Conservation (phyloP, 129 eudicot species). For the Kitagawia praeruptora region DNA sequence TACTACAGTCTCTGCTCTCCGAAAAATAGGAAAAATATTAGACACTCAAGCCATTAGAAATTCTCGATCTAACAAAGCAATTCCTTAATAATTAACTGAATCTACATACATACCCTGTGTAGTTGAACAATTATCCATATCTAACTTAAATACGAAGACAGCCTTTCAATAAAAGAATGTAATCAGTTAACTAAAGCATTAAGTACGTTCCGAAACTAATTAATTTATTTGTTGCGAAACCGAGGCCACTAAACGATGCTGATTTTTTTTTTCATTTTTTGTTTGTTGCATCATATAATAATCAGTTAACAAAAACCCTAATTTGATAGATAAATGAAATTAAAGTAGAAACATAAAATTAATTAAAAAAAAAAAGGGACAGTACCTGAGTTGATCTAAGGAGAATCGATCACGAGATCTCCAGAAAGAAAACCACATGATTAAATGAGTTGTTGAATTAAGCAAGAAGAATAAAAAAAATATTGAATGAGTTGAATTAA, state of each 20-base stretch:
- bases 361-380: background rate
- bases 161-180: background rate
- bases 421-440: conserved; percentile 85
- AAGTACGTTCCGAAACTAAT: no score
- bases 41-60: background rate
- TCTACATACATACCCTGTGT: background rate
- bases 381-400: conserved; percentile 66
- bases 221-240: no score
- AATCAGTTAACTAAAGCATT: background rate
- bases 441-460: conserved; percentile 16
- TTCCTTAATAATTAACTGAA: no score
- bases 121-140: no score
- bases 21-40: background rate
- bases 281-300: background rate
- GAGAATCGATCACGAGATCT: conserved; percentile 65
- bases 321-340: background rate
- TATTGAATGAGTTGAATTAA: conserved; percentile 1
- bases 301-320: background rate
- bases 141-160: no score
- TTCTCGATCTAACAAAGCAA: background rate
- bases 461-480: background rate
- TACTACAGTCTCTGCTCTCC: background rate
- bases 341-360: background rate
- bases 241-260: no score
- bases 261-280: background rate